Evolutionary conservation across 164 flowering plant species (phyloP).

Genomic region (Vitis rotundifolia): DNA sequence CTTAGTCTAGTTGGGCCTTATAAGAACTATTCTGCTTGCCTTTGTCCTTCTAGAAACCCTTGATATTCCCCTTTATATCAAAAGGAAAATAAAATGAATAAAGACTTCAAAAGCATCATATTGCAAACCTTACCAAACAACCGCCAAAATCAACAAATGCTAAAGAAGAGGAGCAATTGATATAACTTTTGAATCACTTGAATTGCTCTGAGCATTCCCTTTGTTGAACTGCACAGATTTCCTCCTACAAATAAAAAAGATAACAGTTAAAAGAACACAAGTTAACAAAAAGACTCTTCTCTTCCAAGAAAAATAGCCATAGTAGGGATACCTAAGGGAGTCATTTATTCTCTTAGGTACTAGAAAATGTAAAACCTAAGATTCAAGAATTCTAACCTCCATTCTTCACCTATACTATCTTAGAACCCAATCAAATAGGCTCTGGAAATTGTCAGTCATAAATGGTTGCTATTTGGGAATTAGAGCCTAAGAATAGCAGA

Average conservation of each 20-base stretch:
- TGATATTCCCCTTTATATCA: constrained; percentile 29
- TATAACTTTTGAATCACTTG: constrained; percentile 26
- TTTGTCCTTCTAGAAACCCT: constrained; percentile 31
- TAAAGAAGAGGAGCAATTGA: background rate
- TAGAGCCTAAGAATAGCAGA: too few relatives aligned
- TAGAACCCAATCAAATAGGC: too few relatives aligned
- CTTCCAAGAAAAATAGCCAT: too few relatives aligned
- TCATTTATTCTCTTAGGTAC: too few relatives aligned
- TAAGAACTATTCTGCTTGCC: constrained; percentile 33
- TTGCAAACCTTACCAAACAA: background rate
- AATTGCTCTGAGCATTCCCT: constrained; percentile 10
- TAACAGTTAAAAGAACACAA: background rate
- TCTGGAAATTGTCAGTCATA: background rate
- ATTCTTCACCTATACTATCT: too few relatives aligned
- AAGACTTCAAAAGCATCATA: background rate
- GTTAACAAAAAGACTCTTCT: background rate
- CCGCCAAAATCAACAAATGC: background rate
- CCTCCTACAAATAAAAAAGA: constrained; percentile 16
- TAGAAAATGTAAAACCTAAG: too few relatives aligned
- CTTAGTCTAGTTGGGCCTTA: constrained; percentile 17
- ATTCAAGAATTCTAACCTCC: too few relatives aligned
- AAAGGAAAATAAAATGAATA: background rate
- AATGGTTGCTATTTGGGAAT: too few relatives aligned
- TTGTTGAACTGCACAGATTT: constrained; percentile 22
- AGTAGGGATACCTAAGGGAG: too few relatives aligned